Evolutionary conservation across 176 grass and related monocot genomes (phyloP).

Genomic region (Rhynchospora tenuis): DNA sequence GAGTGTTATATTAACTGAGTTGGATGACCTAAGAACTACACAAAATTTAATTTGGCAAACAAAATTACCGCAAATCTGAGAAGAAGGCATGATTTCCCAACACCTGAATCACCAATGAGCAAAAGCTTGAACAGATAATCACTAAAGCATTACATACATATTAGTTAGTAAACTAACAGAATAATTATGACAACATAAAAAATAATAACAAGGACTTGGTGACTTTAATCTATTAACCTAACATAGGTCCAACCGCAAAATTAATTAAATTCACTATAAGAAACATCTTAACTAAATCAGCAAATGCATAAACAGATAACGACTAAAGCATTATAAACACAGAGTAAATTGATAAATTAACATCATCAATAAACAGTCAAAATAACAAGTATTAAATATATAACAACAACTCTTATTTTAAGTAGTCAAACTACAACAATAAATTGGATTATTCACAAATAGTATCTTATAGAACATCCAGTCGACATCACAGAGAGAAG

Average conservation of each 20-base stretch:
- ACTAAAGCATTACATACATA: slow-evolving; percentile 17
- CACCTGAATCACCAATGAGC: slow-evolving; percentile 68
- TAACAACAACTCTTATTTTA: background rate
- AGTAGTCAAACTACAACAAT: background rate
- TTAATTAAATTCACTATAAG: background rate
- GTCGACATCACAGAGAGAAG: background rate
- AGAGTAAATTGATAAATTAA: background rate
- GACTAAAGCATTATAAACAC: background rate
- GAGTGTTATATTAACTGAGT: background rate
- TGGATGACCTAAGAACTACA: background rate
- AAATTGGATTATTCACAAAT: background rate
- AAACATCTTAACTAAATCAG: background rate
- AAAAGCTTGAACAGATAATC: slow-evolving; percentile 62
- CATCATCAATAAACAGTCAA: background rate
- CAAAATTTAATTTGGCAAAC: background rate
- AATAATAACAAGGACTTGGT: background rate
- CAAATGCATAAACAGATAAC: slow-evolving; percentile 3
- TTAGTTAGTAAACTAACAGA: background rate
- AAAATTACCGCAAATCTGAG: slow-evolving; percentile 63
- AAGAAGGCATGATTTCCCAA: slow-evolving; percentile 65
- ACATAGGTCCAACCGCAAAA: background rate
- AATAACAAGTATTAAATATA: background rate
- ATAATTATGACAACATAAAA: background rate
- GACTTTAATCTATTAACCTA: background rate
- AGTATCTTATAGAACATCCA: background rate